These are phyloP conservation scores for Edaphochlamys debaryana DNA, from an alignment of 139 green algal species.

Conservation along the genomic window DNA sequence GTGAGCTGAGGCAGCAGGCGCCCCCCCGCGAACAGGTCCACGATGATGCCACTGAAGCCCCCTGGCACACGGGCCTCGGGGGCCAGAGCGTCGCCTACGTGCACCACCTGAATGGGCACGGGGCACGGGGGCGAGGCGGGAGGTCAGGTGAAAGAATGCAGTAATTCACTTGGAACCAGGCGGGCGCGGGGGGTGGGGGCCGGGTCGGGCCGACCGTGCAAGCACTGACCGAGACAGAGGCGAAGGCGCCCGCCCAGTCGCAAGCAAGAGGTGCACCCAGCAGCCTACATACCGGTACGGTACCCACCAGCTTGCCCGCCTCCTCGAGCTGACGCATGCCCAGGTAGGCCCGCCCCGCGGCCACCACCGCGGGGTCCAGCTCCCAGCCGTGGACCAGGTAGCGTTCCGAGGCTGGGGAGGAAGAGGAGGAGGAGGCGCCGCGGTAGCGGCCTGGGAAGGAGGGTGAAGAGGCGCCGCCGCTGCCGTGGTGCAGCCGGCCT, in stretches of 20 bases:
- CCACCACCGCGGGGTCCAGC: conserved; percentile 8
- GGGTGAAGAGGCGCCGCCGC: no score
- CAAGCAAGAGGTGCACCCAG: no score
- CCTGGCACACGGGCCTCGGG: not conserved
- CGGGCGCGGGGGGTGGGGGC: no score
- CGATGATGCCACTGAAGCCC: conserved; percentile 1
- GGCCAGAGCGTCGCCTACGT: conserved; percentile 6
- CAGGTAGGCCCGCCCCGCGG: not conserved
- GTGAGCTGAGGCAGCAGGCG: conserved; percentile 14
- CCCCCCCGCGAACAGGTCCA: conserved; percentile 1
- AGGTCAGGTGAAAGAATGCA: not conserved
- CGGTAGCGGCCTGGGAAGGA: no score
- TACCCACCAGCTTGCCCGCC: not conserved
- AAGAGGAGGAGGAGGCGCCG: no score
- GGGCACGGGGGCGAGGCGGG: not conserved
- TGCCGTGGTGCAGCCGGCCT: no score
- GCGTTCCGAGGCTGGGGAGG: not conserved
- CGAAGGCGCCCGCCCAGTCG: no score
- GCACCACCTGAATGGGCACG: not conserved
- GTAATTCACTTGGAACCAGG: not conserved
- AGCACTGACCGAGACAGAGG: no score
- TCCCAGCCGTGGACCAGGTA: conserved; percentile 3
- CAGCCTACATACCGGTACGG: no score
- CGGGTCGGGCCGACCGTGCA: no score
- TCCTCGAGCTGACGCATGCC: not conserved